Evolutionary conservation across 2,329 filamentous ascomycete species (phyloP).

Genomic region (Trichoderma sp.): DNA sequence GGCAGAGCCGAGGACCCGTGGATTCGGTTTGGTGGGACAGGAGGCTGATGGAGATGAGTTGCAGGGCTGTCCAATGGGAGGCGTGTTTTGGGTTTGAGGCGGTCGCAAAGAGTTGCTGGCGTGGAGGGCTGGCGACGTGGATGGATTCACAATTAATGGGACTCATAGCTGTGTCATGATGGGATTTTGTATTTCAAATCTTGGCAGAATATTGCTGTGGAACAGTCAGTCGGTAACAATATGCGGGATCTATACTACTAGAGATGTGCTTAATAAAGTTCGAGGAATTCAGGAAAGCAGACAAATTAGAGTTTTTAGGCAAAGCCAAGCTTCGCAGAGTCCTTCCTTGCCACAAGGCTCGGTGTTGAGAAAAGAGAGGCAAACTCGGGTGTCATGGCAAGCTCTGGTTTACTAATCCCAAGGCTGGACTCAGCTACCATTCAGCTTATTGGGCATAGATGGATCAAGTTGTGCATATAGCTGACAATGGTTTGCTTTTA

Average conservation of each 20-base stretch:
- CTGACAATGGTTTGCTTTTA: not conserved
- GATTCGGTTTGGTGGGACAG: not conserved
- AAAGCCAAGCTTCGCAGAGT: conserved; percentile 4
- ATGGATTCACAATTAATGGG: not conserved
- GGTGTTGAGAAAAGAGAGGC: not conserved
- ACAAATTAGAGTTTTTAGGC: too few relatives aligned
- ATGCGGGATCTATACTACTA: too few relatives aligned
- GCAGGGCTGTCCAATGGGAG: not conserved
- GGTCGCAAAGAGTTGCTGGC: not conserved
- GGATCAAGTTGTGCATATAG: too few relatives aligned
- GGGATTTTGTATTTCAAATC: not conserved
- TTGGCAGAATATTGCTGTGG: not conserved
- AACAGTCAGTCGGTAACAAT: too few relatives aligned
- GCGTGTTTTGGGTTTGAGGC: not conserved
- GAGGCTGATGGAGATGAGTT: not conserved
- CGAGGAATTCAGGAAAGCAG: too few relatives aligned
- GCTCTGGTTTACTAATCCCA: not conserved
- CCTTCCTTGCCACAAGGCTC: not conserved
- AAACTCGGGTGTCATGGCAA: too few relatives aligned
- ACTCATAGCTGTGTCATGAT: not conserved
- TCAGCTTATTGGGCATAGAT: too few relatives aligned
- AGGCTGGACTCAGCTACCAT: not conserved
- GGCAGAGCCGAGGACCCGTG: conserved; percentile 1
- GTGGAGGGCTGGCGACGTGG: not conserved
- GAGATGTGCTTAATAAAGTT: too few relatives aligned